A percentile compares a stretch with the other conserved stretches of the same genome.
Conservation (phyloP, 768 basidiomycete genomes). For the Leucocoprinus sp. region DNA sequence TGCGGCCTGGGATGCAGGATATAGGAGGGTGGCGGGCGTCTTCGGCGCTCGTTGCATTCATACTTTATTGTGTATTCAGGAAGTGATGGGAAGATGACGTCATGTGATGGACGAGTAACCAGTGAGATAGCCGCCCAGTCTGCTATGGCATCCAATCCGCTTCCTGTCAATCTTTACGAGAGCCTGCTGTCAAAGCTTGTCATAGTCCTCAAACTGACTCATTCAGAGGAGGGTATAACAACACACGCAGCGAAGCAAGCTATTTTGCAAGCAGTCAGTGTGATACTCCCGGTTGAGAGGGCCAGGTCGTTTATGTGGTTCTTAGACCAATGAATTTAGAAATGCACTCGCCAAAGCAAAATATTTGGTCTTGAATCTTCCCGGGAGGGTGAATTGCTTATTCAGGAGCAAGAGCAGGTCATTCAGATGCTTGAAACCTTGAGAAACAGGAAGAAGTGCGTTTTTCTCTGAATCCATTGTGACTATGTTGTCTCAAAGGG, state of each 20-base stretch:
- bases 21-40: no score
- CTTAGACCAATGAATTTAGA: constrained; percentile 70
- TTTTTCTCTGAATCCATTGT: background rate
- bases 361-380: constrained; percentile 46
- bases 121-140: no score
- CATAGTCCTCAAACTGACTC: constrained; percentile 52
- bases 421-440: constrained; percentile 60
- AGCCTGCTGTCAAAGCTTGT: constrained; percentile 52
- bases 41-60: no score
- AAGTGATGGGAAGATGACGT: no score
- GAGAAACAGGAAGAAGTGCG: constrained; percentile 55
- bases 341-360: constrained; percentile 49
- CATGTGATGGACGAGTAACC: no score
- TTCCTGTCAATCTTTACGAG: constrained; percentile 46
- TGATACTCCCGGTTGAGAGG: background rate
- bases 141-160: constrained; percentile 23
- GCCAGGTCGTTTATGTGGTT: background rate
- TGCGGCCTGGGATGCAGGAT: no score
- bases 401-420: constrained; percentile 64
- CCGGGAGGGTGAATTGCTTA: constrained; percentile 66
- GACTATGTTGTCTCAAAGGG: background rate
- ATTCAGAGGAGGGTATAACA: constrained; percentile 42
- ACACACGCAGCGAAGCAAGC: constrained; percentile 58
- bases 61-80: no score
- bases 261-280: constrained; percentile 54